phyloP scores from a whole-genome alignment of 495 filamentous ascomycete species.

The Talaromyces wortmannii region DNA sequence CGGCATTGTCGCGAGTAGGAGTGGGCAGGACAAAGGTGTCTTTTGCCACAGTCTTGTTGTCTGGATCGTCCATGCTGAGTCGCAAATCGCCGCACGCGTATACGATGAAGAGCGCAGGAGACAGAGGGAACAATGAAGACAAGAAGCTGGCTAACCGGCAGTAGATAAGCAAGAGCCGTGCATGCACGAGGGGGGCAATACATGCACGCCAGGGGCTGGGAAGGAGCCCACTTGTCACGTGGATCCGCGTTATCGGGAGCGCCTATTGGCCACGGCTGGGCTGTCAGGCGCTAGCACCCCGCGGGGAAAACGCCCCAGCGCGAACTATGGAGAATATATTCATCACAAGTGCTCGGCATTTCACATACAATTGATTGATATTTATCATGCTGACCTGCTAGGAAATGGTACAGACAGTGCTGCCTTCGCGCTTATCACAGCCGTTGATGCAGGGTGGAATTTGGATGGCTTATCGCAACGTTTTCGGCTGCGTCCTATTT shows the following conservation, averaged over 20 bases:
- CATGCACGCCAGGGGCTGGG: background rate
- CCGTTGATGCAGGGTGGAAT: too few relatives aligned
- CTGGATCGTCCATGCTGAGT: constrained; percentile 1
- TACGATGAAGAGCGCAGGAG: background rate
- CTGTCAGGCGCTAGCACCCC: background rate
- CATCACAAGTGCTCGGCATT: too few relatives aligned
- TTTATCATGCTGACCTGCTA: too few relatives aligned
- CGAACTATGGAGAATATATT: too few relatives aligned
- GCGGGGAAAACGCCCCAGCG: background rate
- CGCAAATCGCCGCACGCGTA: background rate
- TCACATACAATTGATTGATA: too few relatives aligned
- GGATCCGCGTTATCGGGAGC: background rate
- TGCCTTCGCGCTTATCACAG: too few relatives aligned
- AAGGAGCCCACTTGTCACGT: background rate
- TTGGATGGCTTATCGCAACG: too few relatives aligned
- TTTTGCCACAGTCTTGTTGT: background rate
- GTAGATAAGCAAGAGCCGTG: background rate
- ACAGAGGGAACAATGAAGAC: background rate
- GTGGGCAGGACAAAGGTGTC: background rate
- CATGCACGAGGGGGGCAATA: too few relatives aligned
- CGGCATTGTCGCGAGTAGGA: background rate
- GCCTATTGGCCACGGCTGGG: background rate
- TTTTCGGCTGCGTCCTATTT: too few relatives aligned
- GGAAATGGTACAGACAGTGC: too few relatives aligned
- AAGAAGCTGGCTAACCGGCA: background rate